Base-by-base conservation (phyloP, 495 filamentous ascomycete genomes). In the Podospora conica region DNA sequence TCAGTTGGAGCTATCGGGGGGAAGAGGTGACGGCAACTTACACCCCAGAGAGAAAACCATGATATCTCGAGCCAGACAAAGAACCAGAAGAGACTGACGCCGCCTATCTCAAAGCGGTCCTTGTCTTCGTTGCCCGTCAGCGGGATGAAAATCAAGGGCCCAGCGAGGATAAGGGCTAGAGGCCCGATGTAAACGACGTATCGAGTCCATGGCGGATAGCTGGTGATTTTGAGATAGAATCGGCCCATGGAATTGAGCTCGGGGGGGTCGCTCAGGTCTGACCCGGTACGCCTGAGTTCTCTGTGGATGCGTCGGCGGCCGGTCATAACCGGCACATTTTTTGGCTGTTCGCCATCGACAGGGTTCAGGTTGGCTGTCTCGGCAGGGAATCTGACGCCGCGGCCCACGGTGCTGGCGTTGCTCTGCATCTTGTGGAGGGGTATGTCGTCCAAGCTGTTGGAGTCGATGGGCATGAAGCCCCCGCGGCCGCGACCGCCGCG, bases 1-100 rank as follows among this genome's bases (percentile, higher is more conserved):
- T 31, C 29, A 31, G 29, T 11, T 12, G 29, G 29, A 31, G 29
- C 10, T 3, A 31, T 11, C n/a, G n/a, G n/a, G n/a, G n/a, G n/a
- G 9, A 31, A 31, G 29, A 11, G 29, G 29, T 9, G n/a, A n/a
- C n/a, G n/a, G 29, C 29, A 31, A 31, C 29, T 9, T 31, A 48
- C 40, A 23, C 85, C 84, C 95, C 95, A 98, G 60, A 98, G 81
- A 63, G 87, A 85, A 53, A 93, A 79, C 94, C 93, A 97, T 27
- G 96, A 85, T 63, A 96, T 84, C 75, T 96, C 91, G 69, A 98
- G 84, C 95, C 95, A 98, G 27, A 88, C 80, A 71, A 94, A 98
- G 69, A 98, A 88, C 82, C 87, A 85, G 62, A 90, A 84, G 28
- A 95, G 81, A 15, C 67, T 76, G 27, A 85, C 80, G 80, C 86